Percentiles rank a stretch among this genome's conserved stretches.
phyloP scores from a whole-genome alignment of 306 rosid species.

The Ochetophila trinervis region DNA sequence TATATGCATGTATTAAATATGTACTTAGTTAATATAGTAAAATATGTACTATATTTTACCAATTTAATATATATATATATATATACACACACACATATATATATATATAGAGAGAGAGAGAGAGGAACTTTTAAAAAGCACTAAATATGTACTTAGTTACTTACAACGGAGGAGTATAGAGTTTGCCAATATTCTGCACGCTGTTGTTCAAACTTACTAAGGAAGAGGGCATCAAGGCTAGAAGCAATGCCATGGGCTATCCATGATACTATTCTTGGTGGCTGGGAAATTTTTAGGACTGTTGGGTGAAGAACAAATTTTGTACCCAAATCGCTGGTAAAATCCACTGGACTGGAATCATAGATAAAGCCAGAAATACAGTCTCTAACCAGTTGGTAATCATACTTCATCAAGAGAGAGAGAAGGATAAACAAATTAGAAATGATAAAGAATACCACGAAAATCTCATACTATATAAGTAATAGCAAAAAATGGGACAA shows the following conservation, averaged over 20 bases:
- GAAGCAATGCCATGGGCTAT: conserved; percentile 70
- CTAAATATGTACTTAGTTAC: conserved; percentile 18
- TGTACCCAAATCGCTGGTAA: conserved; percentile 89
- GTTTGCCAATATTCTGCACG: conserved; percentile 97
- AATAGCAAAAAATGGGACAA: too few species aligned
- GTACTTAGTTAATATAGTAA: too few species aligned
- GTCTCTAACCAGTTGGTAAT: conserved; percentile 68
- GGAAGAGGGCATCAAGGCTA: conserved; percentile 88
- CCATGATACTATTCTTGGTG: conserved; percentile 82
- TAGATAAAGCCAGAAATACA: conserved; percentile 80
- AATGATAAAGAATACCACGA: neutral
- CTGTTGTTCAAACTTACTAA: conserved; percentile 77
- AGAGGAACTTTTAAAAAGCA: conserved; percentile 1
- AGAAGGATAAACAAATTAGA: neutral
- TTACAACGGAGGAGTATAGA: conserved; percentile 79
- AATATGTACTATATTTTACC: too few species aligned
- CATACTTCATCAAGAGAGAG: conserved; percentile 44
- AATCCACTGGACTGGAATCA: conserved; percentile 97
- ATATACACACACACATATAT: too few species aligned
- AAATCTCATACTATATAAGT: too few species aligned
- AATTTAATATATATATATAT: neutral
- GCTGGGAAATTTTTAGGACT: conserved; percentile 67
- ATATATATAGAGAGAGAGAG: neutral
- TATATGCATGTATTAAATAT: too few species aligned
- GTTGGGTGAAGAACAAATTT: conserved; percentile 77